Evolutionary conservation across 805 yeast species (phyloP), one percentile per base, ranked within the genome.

Genomic region (Kodamaea sagamina): DNA sequence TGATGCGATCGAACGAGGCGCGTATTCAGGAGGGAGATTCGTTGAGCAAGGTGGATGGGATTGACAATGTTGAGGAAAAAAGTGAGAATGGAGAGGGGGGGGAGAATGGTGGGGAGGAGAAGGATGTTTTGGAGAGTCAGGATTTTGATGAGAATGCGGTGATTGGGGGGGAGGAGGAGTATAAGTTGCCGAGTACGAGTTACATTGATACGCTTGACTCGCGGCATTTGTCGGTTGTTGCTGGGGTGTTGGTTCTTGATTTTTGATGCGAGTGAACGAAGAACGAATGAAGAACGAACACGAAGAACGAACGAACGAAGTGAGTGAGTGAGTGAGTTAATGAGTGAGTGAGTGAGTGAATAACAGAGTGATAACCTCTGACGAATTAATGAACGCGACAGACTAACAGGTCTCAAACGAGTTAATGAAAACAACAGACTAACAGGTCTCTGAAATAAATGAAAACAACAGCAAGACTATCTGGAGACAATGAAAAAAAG

Each of bases 231-330:
- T 72, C 75, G 15, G 75, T 74, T 16, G 63, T 81, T 15, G 77
- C 83, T 3, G 86, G 86, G 1, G 59, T 80, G 26, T 61, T 81
- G 27, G 70, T 79, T 13, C 51, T 81, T 49, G 86, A 81, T 52
- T 81, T 81, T 52, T 81, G 36, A 32, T n/a, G n/a, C n/a, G 36
- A 12, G 7, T n/a, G 21, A 6, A 11, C 13, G 28, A 5, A 12
- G 18, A 12, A 8, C 11, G 38, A 5, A n/a, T 13, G 27, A 29
- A 29, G 5, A 16, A 29, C n/a, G n/a, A n/a, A n/a, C n/a, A n/a
- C n/a, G n/a, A n/a, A n/a, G n/a, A n/a, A n/a, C n/a, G n/a, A n/a
- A n/a, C n/a, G n/a, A n/a, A n/a, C n/a, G n/a, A n/a, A n/a, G n/a
- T n/a, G n/a, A n/a, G n/a, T n/a, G n/a, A n/a, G n/a, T n/a, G n/a